Percentiles rank a stretch among this genome's conserved stretches.
Conservation (phyloP, 306 rosid genomes). For the Rosa chinensis region DNA sequence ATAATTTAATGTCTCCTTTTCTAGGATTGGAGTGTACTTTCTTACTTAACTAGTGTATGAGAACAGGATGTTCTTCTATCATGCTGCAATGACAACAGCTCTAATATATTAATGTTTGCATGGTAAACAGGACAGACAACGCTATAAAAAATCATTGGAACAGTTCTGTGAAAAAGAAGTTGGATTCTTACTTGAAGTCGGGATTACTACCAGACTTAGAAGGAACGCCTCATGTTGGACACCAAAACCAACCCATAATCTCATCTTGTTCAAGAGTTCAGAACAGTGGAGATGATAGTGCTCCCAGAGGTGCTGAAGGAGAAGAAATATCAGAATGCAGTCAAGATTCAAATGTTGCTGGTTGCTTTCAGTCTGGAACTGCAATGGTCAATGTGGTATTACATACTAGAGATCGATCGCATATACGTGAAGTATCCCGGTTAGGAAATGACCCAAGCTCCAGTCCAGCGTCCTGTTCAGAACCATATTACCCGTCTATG, state of each 20-base stretch:
- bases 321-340: slow-evolving; percentile 88
- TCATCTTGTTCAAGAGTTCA: slow-evolving; percentile 70
- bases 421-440: slow-evolving; percentile 45
- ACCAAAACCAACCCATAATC: slow-evolving; percentile 48
- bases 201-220: slow-evolving; percentile 77
- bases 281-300: slow-evolving; percentile 65
- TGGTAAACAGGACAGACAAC: slow-evolving; percentile 95
- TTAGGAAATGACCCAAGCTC: slow-evolving; percentile 49
- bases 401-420: slow-evolving; percentile 51
- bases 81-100: slow-evolving; percentile 5
- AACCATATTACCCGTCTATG: slow-evolving; percentile 61
- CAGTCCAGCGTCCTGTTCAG: slow-evolving; percentile 67
- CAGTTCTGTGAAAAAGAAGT: slow-evolving; percentile 96
- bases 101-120: slow-evolving; percentile 28
- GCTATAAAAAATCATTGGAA: slow-evolving; percentile 99
- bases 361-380: slow-evolving; percentile 35
- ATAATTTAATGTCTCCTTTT: background rate
- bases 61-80: background rate
- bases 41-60: background rate
- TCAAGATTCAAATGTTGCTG: slow-evolving; percentile 70
- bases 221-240: slow-evolving; percentile 54
- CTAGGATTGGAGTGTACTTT: background rate
- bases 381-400: slow-evolving; percentile 51
- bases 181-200: slow-evolving; percentile 94
- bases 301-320: slow-evolving; percentile 56